Evolutionary conservation across 139 green algal genomes (phyloP).

Genomic region (Chlorella sorokiniana): DNA sequence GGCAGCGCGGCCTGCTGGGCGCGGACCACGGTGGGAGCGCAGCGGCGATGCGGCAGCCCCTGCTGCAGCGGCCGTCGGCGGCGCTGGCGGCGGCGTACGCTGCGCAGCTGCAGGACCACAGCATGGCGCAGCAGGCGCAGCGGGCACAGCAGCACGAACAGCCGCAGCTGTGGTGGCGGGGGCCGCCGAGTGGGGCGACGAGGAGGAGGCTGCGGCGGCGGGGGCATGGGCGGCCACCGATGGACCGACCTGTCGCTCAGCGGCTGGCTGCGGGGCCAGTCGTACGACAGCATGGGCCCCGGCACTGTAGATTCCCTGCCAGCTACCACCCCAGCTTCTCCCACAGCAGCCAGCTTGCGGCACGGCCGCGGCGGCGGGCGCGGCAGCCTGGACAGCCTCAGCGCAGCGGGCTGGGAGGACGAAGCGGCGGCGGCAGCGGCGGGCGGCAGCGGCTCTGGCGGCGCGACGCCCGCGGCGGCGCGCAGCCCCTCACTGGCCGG

Average conservation of each 20-base stretch:
- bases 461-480: neutral
- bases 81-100: too few species aligned
- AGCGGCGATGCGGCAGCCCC: neutral
- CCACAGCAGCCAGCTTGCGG: neutral
- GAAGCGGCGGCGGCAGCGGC: neutral
- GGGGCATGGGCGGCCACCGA: neutral
- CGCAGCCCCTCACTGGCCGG: too few species aligned
- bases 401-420: neutral
- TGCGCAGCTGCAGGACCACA: neutral
- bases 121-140: neutral
- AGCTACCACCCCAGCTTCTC: neutral
- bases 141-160: neutral
- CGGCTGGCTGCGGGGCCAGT: constrained; percentile 11
- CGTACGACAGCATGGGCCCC: constrained; percentile 3
- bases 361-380: neutral
- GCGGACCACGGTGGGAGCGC: neutral
- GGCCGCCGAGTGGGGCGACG: neutral
- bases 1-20: neutral
- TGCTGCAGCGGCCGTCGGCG: neutral
- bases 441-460: neutral
- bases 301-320: neutral
- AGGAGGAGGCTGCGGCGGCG: neutral
- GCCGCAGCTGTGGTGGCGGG: neutral
- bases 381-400: neutral
- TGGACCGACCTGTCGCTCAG: constrained; percentile 5